A percentile compares a stretch with the other conserved stretches of the same genome.
Conservation (phyloP, 129 eudicot genomes). For the Flaveria linearis region DNA sequence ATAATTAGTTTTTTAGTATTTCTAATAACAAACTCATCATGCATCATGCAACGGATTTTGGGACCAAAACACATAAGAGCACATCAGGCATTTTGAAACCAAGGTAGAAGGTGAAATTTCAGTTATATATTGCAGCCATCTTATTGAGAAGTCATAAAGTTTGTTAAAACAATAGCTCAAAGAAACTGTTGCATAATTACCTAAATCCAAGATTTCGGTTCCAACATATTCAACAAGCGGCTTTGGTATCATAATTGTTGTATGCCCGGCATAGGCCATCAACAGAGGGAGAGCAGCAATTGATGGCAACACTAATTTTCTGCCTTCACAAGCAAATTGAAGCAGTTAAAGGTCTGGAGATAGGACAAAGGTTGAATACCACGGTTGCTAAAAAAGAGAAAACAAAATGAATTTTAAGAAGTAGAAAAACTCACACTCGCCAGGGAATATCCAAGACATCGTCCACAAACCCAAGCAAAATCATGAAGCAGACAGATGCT, state of each 20-base stretch:
- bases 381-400: not conserved
- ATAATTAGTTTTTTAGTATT: too few relatives aligned
- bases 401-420: conserved; percentile 8
- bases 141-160: conserved; percentile 11
- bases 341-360: conserved; percentile 17
- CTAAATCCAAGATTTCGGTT: conserved; percentile 74
- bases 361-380: not conserved
- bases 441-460: conserved; percentile 98
- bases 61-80: too few relatives aligned
- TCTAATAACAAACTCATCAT: too few relatives aligned
- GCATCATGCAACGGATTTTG: too few relatives aligned
- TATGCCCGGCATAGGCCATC: conserved; percentile 99
- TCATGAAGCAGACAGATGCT: conserved; percentile 96
- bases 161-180: not conserved
- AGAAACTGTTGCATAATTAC: conserved; percentile 35
- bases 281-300: conserved; percentile 94
- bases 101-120: not conserved
- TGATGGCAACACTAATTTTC: conserved; percentile 87
- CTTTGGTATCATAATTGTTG: conserved; percentile 90
- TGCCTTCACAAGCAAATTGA: conserved; percentile 47
- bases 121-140: not conserved
- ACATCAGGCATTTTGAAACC: too few relatives aligned
- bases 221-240: conserved; percentile 87
- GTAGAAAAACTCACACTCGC: conserved; percentile 85
- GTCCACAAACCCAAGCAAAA: conserved; percentile 93